Percentiles rank a stretch among this genome's conserved stretches.
Evolutionary conservation across 2,329 filamentous ascomycete species (phyloP).

Genomic region (Escovopsis sp.): DNA sequence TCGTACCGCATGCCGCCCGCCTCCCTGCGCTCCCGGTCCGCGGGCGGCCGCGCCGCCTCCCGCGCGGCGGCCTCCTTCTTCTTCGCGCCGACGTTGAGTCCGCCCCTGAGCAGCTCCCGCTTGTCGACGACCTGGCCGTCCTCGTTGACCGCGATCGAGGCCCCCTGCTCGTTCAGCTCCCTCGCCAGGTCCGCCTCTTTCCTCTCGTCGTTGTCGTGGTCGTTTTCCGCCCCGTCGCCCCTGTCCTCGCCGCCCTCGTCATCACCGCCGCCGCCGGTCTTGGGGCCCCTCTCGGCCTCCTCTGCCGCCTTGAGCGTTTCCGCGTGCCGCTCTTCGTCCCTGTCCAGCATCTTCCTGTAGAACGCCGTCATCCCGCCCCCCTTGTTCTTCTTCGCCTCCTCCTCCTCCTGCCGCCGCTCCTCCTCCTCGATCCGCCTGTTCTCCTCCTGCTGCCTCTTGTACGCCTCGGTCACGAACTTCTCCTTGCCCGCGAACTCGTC

Average conservation of each 20-base stretch:
- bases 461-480: slow-evolving; percentile 73
- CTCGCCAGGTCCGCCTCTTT: slow-evolving; percentile 49
- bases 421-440: slow-evolving; percentile 55
- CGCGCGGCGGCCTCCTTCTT: slow-evolving; percentile 32
- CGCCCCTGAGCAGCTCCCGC: slow-evolving; percentile 60
- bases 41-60: slow-evolving; percentile 10
- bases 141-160: slow-evolving; percentile 56
- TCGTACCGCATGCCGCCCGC: slow-evolving; percentile 28
- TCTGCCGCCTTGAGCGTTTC: slow-evolving; percentile 55
- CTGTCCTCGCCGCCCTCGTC: slow-evolving; percentile 35
- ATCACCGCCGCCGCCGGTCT: slow-evolving; percentile 14
- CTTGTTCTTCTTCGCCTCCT: slow-evolving; percentile 48
- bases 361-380: slow-evolving; percentile 61
- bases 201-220: slow-evolving; percentile 32
- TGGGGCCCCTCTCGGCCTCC: slow-evolving; percentile 29
- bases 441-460: slow-evolving; percentile 69
- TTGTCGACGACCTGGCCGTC: slow-evolving; percentile 76
- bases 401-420: slow-evolving; percentile 51
- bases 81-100: slow-evolving; percentile 56
- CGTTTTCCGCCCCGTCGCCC: slow-evolving; percentile 32
- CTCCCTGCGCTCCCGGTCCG: slow-evolving; percentile 19
- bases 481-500: slow-evolving; percentile 73
- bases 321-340: slow-evolving; percentile 54
- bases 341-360: slow-evolving; percentile 59
- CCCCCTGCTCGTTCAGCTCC: slow-evolving; percentile 50